Evolutionary conservation across 768 basidiomycete genomes (phyloP).

Genomic region (Lactarius hengduanensis): DNA sequence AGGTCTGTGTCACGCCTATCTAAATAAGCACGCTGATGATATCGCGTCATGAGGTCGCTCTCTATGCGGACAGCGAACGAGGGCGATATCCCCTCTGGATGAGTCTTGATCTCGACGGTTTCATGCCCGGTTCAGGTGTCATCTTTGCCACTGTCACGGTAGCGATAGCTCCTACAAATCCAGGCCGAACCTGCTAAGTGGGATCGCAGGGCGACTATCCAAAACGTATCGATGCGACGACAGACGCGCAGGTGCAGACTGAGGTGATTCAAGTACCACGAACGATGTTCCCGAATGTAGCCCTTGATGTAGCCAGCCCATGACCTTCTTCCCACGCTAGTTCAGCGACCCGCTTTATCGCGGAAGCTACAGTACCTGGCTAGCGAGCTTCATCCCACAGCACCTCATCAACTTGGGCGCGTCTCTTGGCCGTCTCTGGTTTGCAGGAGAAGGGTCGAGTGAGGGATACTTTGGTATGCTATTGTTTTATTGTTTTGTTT

Average conservation of each 20-base stretch:
- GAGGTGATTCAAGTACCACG: conserved; percentile 55
- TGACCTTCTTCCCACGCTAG: conserved; percentile 57
- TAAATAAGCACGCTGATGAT: background rate
- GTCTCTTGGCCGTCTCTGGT: conserved; percentile 52
- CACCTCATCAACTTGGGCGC: conserved; percentile 55
- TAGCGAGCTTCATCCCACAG: conserved; percentile 49
- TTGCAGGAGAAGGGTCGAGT: conserved; percentile 60
- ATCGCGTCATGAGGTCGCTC: background rate
- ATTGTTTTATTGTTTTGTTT: no score
- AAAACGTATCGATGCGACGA: conserved; percentile 52
- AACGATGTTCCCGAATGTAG: conserved; percentile 54
- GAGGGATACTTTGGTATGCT: conserved; percentile 39
- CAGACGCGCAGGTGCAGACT: conserved; percentile 45
- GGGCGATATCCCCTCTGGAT: conserved; percentile 60
- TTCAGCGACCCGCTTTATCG: conserved; percentile 47
- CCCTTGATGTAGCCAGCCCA: conserved; percentile 50
- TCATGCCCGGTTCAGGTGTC: conserved; percentile 59
- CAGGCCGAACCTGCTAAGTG: background rate
- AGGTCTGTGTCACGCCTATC: background rate
- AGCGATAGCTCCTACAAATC: conserved; percentile 34
- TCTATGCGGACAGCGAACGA: conserved; percentile 21
- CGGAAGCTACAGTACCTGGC: conserved; percentile 68
- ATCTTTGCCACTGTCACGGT: conserved; percentile 51
- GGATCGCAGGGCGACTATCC: conserved; percentile 53
- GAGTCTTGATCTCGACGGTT: conserved; percentile 52